Evolutionary conservation across 164 flowering plant species (phyloP).

Genomic region (Houttuynia cordata): DNA sequence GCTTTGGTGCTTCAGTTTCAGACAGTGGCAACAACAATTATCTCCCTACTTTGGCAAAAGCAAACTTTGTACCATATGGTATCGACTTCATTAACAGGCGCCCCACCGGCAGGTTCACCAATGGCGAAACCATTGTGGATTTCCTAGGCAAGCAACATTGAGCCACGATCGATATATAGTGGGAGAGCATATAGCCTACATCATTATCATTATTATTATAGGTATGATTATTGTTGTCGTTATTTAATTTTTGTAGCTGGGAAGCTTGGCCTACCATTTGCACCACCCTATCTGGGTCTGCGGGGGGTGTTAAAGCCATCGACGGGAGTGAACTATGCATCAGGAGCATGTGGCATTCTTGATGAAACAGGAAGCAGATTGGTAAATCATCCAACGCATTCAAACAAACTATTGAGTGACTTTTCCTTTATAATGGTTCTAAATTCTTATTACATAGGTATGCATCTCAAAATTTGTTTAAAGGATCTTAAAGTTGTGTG

Average conservation of each 20-base stretch:
- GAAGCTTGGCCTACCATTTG: conserved; percentile 39
- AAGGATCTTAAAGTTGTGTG: no score
- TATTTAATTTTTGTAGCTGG: conserved; percentile 36
- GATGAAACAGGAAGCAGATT: conserved; percentile 16
- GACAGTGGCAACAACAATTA: conserved; percentile 71
- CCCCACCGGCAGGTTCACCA: conserved; percentile 35
- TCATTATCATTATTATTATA: no score
- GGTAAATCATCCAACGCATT: background rate
- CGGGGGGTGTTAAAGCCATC: conserved; percentile 3
- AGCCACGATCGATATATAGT: background rate
- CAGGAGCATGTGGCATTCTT: conserved; percentile 48
- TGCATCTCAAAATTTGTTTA: no score
- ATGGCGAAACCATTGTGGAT: conserved; percentile 39
- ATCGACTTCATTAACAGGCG: conserved; percentile 45
- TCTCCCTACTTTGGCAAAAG: conserved; percentile 37
- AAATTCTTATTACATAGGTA: no score
- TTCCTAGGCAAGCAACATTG: conserved; percentile 27
- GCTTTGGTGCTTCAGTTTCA: conserved; percentile 66
- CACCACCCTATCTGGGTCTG: conserved; percentile 13
- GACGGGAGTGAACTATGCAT: conserved; percentile 40
- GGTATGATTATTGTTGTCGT: no score
- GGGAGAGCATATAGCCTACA: no score
- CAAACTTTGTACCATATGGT: conserved; percentile 61
- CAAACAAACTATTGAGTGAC: background rate
- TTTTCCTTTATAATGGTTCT: background rate